These are phyloP conservation scores for Lecanosticta acicola DNA, from an alignment of 2,329 filamentous ascomycete species.

Conservation along the genomic window DNA sequence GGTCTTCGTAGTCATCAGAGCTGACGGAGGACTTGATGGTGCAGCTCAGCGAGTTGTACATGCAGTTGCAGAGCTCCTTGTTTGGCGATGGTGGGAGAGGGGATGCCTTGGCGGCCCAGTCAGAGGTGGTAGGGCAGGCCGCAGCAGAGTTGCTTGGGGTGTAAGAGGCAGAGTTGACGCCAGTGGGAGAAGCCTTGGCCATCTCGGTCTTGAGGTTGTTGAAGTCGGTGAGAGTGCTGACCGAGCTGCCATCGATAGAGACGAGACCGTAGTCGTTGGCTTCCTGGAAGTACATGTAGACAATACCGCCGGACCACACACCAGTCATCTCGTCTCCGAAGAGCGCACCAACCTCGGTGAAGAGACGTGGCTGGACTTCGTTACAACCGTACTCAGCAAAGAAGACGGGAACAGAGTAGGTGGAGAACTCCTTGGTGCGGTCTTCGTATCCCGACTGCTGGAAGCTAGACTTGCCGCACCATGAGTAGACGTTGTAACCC, in stretches of 20 bases:
- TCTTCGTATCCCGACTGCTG: conserved; percentile 70
- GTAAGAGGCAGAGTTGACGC: conserved; percentile 63
- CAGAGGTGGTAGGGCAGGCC: conserved; percentile 62
- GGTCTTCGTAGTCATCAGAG: conserved; percentile 54
- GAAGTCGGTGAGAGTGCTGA: conserved; percentile 69
- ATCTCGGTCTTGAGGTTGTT: conserved; percentile 65
- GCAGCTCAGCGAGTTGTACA: conserved; percentile 69
- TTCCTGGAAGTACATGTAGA: conserved; percentile 98
- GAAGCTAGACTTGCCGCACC: conserved; percentile 85
- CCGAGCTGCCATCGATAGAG: conserved; percentile 52
- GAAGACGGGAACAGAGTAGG: conserved; percentile 92
- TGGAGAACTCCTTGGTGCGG: conserved; percentile 77
- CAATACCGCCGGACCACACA: conserved; percentile 92
- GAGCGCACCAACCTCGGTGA: conserved; percentile 77
- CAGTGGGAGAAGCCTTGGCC: conserved; percentile 59
- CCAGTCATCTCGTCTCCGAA: conserved; percentile 74
- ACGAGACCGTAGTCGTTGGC: conserved; percentile 83
- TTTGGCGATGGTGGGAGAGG: conserved; percentile 79
- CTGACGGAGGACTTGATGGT: conserved; percentile 55
- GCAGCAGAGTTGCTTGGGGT: conserved; percentile 63
- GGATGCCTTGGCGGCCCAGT: conserved; percentile 63
- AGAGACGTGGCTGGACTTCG: conserved; percentile 63
- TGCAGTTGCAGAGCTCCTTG: conserved; percentile 74
- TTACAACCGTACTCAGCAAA: conserved; percentile 99
- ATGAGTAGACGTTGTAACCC: conserved; percentile 99